Evolutionary conservation across 2,329 filamentous ascomycete species (phyloP), one percentile per base, ranked within the genome.

Genomic region (Trichoderma brevicompactum): DNA sequence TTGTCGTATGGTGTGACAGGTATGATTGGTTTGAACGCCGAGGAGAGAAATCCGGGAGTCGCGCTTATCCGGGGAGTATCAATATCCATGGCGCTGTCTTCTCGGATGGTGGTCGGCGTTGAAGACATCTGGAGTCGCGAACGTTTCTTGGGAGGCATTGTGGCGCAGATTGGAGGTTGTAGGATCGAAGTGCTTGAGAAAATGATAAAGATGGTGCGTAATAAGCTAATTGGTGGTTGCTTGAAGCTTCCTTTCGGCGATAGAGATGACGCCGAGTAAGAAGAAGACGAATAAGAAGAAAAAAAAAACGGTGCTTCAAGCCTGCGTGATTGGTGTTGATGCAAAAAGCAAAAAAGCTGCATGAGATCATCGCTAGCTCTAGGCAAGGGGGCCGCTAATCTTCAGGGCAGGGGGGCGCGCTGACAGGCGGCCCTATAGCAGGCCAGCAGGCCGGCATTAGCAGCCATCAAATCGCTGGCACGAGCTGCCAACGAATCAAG

Each of bases 131-230:
- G 82, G 50, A 82, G 79, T 72, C 86, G 89, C 43, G 84, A 83
- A 72, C 87, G 89, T 76, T 92, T 93, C 69, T 87, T 85, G 1
- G 89, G 89, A 63, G 89, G 87, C 89, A 92, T 92, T 52, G 69
- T 73, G 66, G 60, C 52, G 56, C 19, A 41, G 36, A 23, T 40
- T 50, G 23, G 36, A 36, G 19, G n/a, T 6, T 17, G 23, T n/a
- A 15, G n/a, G 56, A 41, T 0, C 12, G 23, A 8, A 12, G 19
- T 12, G 12, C 19, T 49, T 17, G 4, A n/a, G 28, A 5, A 32
- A n/a, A 10, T 38, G 36, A 6, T 38, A 28, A 10, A 4, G 0
- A 19, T 46, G 2, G 4, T 10, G n/a, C 4, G 7, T 50, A 17
- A 34, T 28, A 28, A 28, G 23, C 5, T 34, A 23, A 10, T 34